phyloP scores from a whole-genome alignment of 192 early-diverging fungal species.

The Podila verticillata region DNA sequence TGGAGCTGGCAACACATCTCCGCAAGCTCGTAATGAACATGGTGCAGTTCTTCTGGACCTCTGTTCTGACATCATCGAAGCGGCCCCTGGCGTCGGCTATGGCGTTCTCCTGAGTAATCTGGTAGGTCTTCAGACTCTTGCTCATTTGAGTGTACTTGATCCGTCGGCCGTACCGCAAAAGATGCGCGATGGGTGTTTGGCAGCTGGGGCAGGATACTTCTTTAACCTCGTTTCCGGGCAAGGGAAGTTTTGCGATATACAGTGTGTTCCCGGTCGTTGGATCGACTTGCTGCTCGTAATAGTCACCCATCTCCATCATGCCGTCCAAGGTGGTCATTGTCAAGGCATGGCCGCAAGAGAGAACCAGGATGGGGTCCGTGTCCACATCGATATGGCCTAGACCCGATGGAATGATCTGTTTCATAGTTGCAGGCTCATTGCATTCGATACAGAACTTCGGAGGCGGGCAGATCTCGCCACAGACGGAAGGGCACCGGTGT shows the following conservation, averaged over 20 bases:
- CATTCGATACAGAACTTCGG: slow-evolving; percentile 44
- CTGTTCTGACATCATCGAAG: slow-evolving; percentile 1
- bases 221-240: slow-evolving; percentile 12
- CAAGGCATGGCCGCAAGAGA: slow-evolving; percentile 61
- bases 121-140: slow-evolving; percentile 25
- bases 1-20: neutral
- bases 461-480: slow-evolving; percentile 54
- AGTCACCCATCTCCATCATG: slow-evolving; percentile 51
- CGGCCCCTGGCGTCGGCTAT: neutral
- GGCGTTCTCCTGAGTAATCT: neutral
- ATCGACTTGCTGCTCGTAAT: slow-evolving; percentile 38
- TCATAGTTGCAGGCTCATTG: slow-evolving; percentile 29
- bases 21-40: no score
- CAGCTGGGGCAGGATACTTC: slow-evolving; percentile 50
- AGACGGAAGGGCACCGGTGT: slow-evolving; percentile 58
- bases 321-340: slow-evolving; percentile 63
- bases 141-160: slow-evolving; percentile 43
- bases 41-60: no score
- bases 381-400: slow-evolving; percentile 55
- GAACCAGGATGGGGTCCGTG: slow-evolving; percentile 54
- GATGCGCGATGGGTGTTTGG: slow-evolving; percentile 49
- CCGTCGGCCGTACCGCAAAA: slow-evolving; percentile 50
- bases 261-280: slow-evolving; percentile 1
- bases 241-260: slow-evolving; percentile 20
- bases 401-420: slow-evolving; percentile 26